Evolutionary conservation across 495 filamentous ascomycete species (phyloP), one percentile per base, ranked within the genome.

Genomic region (Penicillium desertorum): DNA sequence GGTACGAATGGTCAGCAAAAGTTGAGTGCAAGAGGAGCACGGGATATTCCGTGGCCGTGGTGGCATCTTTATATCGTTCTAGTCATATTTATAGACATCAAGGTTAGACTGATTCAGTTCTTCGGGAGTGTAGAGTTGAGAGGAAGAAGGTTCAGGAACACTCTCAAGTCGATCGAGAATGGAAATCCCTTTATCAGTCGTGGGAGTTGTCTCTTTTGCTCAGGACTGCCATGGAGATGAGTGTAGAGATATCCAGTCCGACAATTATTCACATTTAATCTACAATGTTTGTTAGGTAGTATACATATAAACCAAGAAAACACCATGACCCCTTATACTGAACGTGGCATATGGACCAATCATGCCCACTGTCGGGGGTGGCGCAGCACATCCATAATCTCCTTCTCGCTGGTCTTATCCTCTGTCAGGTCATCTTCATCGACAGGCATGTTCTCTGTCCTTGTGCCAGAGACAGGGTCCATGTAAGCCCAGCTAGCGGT

Each of bases 401-500:
- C 59, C 81, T 86, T 71, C 83, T 88, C 72, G 83, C 82, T 30
- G 17, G 58, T 57, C 61, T 72, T 76, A 50, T 74, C 73, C 49
- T 77, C 73, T 6, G 86, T 81, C 30, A 68, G 48, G 17, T 61
- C 74, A 20, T 73, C 71, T 20, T 70, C 70, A 50, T 63, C 53
- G 16, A 62, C 53, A 14, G 48, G 29, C 51, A 67, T 66, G 20
- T 39, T 63, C 54, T 79, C 75, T 2, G 74, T 75, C 44, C 74
- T 67, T 5, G 76, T 78, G 5, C 77, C 77, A 0, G 77, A 78
- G 14, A 78, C 72, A 3, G 77, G 72, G 71, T 96, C 89, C 93
- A 97, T 97, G 68, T 99, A 99, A 62, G 85, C 81, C 94, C 94
- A 99, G 56, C 86, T 82, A 20, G 94, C 95, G 37, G 94, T 97